Evolutionary conservation across 257 asterid species (phyloP), one percentile per base, ranked within the genome.

Genomic region (Knoxia roxburghii): DNA sequence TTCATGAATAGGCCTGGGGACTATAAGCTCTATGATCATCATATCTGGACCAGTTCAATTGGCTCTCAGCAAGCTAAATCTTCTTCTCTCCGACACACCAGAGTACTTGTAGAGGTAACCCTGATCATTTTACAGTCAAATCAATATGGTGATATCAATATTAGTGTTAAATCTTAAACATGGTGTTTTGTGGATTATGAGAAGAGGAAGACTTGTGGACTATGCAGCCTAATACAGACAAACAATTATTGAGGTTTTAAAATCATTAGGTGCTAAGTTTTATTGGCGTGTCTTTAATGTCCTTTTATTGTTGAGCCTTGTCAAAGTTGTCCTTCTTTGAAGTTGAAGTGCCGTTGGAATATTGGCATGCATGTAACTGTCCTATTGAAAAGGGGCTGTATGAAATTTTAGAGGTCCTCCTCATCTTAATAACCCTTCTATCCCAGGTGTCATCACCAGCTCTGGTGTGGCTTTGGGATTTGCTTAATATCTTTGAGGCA

Each of bases 151-250:
- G n/a, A n/a, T n/a, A n/a, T n/a, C n/a, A n/a, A n/a, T n/a, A n/a
- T n/a, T n/a, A n/a, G n/a, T n/a, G n/a, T n/a, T n/a, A n/a, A n/a
- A n/a, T n/a, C n/a, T n/a, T n/a, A n/a, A n/a, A n/a, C n/a, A n/a
- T n/a, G n/a, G n/a, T n/a, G n/a, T n/a, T n/a, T n/a, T n/a, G n/a
- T n/a, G n/a, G n/a, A n/a, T 20, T 6, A 21, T 29, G 63, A 57
- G 54, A 6, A 2, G 53, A 18, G 18, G 9, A 48, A 48, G 29
- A 52, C 2, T 18, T 1, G 29, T 32, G 51, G 32, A 41, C 53
- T 0, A 21, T 66, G 71, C 33, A 29, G 79, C 81, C 85, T 73
- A 61, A 41, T 76, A 76, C 20, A 67, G 73, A 73, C 88, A 83
- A 75, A 73, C 5, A 30, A 68, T n/a, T 2, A 50, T 40, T 26